phyloP scores from a whole-genome alignment of 169 alveolate genomes.

The Cyclospora cayetanensis region DNA sequence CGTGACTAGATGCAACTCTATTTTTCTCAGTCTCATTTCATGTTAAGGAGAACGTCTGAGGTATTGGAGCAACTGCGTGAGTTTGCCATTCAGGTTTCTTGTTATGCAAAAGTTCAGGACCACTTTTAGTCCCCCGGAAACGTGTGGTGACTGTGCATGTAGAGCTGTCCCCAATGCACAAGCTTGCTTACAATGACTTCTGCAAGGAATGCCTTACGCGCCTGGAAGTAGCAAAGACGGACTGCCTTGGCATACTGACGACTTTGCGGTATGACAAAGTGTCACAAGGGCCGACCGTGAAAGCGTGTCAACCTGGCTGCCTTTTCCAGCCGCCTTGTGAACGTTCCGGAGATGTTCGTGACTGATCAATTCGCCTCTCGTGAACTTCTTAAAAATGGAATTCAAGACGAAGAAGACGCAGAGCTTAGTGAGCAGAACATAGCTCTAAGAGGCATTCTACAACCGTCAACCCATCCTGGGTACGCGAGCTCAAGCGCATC shows the following conservation, averaged over 20 bases:
- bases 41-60: constrained; percentile 35
- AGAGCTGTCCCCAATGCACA: not conserved
- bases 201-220: not conserved
- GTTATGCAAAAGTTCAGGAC: not conserved
- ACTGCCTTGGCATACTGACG: not conserved
- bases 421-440: not conserved
- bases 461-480: not conserved
- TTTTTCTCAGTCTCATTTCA: constrained; percentile 37
- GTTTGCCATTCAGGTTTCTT: not conserved
- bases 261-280: constrained; percentile 24
- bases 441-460: not conserved
- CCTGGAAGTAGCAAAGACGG: not conserved
- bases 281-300: not conserved
- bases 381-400: not conserved
- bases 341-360: not conserved
- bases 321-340: not conserved
- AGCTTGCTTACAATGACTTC: constrained; percentile 19
- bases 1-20: too few species aligned
- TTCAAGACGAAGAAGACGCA: not conserved
- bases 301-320: not conserved
- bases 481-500: not conserved
- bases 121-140: constrained; percentile 46
- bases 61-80: constrained; percentile 28
- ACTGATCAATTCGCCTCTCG: not conserved
- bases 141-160: constrained; percentile 31